Base-by-base conservation (phyloP, 108 stramenopile genomes). In the Fistulifera pelliculosa region DNA sequence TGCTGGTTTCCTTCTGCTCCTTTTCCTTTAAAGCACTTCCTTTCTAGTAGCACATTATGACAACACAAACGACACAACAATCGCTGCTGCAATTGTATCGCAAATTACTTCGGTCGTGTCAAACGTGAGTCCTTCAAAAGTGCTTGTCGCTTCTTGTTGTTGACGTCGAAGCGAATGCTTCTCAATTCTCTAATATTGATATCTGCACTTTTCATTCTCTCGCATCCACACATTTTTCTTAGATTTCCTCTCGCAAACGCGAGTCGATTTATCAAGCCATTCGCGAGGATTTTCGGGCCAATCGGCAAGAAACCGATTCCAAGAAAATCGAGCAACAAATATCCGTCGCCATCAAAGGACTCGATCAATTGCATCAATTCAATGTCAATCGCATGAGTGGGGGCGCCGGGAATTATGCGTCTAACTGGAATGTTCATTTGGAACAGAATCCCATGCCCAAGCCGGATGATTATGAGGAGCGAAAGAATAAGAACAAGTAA, bases 391-490 rank as follows among this genome's bases (percentile, higher is more conserved):
- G 31, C 19, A 60, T 74, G 57, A 71, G 62, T 21, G 68, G 60
- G 40, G 76, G 76, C 0, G 66, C 69, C 47, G 61, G 56, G 17
- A 52, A 72, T 4, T 74, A 48, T 59, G 57, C 79, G 6, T n/a
- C n/a, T n/a, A 84, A 80, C 61, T 90, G 84, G 81, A 67, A 70
- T 41, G 83, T 90, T 13, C 65, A 68, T 17, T 55, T 90, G 47
- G 84, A 90, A 62, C 81, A 86, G 56, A 90, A 90, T 75, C 88
- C 88, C 23, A 83, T 90, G 61, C 88, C 88, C 11, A 84, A 83
- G 55, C 85, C 79, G 16, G 69, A 60, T 19, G 58, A 56, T 25
- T 70, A 66, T 41, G 52, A 60, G 0, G 70, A 71, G 23, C 42
- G 61, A 23, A 62, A 22, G 59, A 35, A 38, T 35, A 35, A 3